Evolutionary conservation across 225 moss, liverwort and hornwort species (phyloP), one percentile per base, ranked within the genome.

Genomic region (Lunularia cruciata): DNA sequence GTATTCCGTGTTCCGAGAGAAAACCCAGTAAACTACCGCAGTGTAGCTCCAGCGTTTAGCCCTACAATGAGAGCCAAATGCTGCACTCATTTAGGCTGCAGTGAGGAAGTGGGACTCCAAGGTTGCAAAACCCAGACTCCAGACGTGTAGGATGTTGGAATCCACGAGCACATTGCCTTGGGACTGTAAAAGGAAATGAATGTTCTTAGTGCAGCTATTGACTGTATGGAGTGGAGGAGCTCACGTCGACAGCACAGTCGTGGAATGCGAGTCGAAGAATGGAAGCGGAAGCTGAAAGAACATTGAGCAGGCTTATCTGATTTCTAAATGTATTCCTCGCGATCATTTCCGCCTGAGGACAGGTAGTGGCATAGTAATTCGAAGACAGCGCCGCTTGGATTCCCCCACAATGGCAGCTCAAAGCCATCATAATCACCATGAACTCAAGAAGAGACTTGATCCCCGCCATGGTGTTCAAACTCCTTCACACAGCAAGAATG

Each of bases 261-360:
- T 81, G 81, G 70, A 81, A 81, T 36, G 81, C 65, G 10, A 81
- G 65, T n/a, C 81, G 81, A 4, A 81, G 81, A 52, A 81, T 69
- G 31, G 76, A 69, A 15, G 81, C 81, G 30, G 81, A 77, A 11
- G 76, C 69, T 3, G 81, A 11, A 25, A 70, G 0, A 36, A 76
- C 49, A 15, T 77, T 69, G 57, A 77, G 68, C 31, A 80, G 55
- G 49, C 42, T 72, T 6, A 81, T 76, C 56, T 69, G 76, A 6
- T 57, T 69, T 0, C 26, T 26, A 57, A 81, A 81, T 3, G 73
- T 57, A 0, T 1, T 0, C 19, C 43, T 59, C 10, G 69, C 81
- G 9, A 77, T 70, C 0, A 20, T 0, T 59, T 77, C 73, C 31
- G 70, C 69, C 36, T 65, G 53, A 5, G 81, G 77, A 19, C 81